Base-by-base conservation (phyloP, 2,329 filamentous ascomycete genomes). In the Pyrenophora seminiperda region DNA sequence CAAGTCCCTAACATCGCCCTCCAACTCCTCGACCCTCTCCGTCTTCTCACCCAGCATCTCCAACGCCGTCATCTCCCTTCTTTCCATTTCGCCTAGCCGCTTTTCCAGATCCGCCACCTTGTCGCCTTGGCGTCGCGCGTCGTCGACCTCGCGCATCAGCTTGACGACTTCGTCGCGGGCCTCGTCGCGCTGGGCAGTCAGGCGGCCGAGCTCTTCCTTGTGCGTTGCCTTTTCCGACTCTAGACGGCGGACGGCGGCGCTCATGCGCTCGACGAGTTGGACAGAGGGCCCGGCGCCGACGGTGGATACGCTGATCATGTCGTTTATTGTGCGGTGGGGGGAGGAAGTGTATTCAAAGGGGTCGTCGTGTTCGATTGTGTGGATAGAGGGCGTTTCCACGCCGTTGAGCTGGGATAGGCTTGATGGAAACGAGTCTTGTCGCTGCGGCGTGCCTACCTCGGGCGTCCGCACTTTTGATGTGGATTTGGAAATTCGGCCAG, bases 11-110 rank as follows among this genome's bases (percentile, higher is more conserved):
- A 99, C 89, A 78, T 97, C 94, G 10, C 89, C 87, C 72, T 82
- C 85, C 60, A 99, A 77, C 79, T 99, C 94, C 68, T 96, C 91
- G 2, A 96, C 92, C 67, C 88, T 78, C 79, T 99, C 94, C 73
- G 91, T 96, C 83, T 96, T 96, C 82, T 99, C 94, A 1, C 94
- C 94, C 48, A 99, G 76, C 85, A 97, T 87, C 76, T 97, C 92
- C 44, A 99, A 79, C 52, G 91, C 95, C 11, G 91, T 94, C 70
- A 96, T 86, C 70, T 97, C 96, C 63, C 93, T 81, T 55, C 84
- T 79, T 65, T 90, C 86, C 58, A 97, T 78, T 33, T 84, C 83
- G 20, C 75, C 76, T 41, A 96, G 77, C 61, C 91, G 83, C 37
- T 74, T 76, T 71, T 95, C 87, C 11, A 97, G 73, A 52, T 82